These are phyloP conservation scores for Hortiboletus rubellus DNA, from an alignment of 1,284 basidiomycete species.

Conservation along the genomic window DNA sequence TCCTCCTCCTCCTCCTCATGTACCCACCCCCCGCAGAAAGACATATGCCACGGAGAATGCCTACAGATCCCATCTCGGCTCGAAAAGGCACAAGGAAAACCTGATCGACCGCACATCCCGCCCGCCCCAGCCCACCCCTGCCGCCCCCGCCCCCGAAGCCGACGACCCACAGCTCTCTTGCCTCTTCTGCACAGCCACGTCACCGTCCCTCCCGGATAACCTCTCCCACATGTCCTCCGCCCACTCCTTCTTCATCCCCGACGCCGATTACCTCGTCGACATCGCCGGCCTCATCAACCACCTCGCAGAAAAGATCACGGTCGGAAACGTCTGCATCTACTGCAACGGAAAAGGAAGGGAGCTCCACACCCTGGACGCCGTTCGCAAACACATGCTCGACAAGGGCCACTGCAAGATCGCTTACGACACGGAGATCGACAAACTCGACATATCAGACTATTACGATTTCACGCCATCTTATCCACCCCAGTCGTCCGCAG, in stretches of 20 bases:
- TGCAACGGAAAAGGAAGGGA: slow-evolving; percentile 82
- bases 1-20: not conserved
- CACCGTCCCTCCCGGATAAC: slow-evolving; percentile 62
- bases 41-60: slow-evolving; percentile 89
- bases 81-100: slow-evolving; percentile 89
- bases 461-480: slow-evolving; percentile 91
- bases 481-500: slow-evolving; percentile 47
- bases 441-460: slow-evolving; percentile 88
- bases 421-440: slow-evolving; percentile 80
- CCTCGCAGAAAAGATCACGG: slow-evolving; percentile 91
- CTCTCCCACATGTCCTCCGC: slow-evolving; percentile 83
- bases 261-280: slow-evolving; percentile 89
- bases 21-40: slow-evolving; percentile 58
- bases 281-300: slow-evolving; percentile 80
- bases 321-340: slow-evolving; percentile 92
- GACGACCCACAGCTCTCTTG: slow-evolving; percentile 71
- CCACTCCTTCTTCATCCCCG: slow-evolving; percentile 98
- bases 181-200: slow-evolving; percentile 79
- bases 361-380: slow-evolving; percentile 80
- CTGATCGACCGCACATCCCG: slow-evolving; percentile 53
- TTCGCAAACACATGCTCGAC: slow-evolving; percentile 91
- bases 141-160: slow-evolving; percentile 26
- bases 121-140: not conserved
- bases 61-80: slow-evolving; percentile 83
- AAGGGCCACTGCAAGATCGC: slow-evolving; percentile 97